These are phyloP conservation scores for Huntiella savannae DNA, from an alignment of 2,329 filamentous ascomycete species.

Conservation along the genomic window DNA sequence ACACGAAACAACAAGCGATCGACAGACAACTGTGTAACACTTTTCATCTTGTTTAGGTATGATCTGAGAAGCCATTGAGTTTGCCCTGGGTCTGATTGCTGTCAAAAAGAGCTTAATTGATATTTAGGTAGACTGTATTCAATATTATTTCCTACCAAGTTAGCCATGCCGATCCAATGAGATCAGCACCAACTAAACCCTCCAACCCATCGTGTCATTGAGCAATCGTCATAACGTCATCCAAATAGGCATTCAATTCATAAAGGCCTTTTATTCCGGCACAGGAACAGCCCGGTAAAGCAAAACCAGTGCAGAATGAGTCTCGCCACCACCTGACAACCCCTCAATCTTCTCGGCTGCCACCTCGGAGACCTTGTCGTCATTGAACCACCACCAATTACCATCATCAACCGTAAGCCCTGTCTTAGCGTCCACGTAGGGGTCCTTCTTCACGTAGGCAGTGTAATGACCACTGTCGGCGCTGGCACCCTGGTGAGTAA, in stretches of 20 bases:
- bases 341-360: conserved; percentile 78
- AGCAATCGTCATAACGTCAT: too few relatives aligned
- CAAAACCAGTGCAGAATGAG: conserved; percentile 63
- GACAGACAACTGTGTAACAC: too few relatives aligned
- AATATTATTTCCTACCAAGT: too few relatives aligned
- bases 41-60: too few relatives aligned
- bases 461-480: conserved; percentile 98
- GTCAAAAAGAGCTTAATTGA: too few relatives aligned
- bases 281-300: conserved; percentile 59
- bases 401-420: conserved; percentile 72
- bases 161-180: too few relatives aligned
- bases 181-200: too few relatives aligned
- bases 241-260: background rate
- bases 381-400: conserved; percentile 99
- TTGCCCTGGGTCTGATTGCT: too few relatives aligned
- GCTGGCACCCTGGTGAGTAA: conserved; percentile 91
- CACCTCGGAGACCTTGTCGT: conserved; percentile 91
- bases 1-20: too few relatives aligned
- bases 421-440: conserved; percentile 49
- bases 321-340: conserved; percentile 74
- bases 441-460: conserved; percentile 87
- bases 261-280: conserved; percentile 32
- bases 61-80: too few relatives aligned
- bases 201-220: too few relatives aligned
- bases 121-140: too few relatives aligned